Percentiles rank a stretch among this genome's conserved stretches.
Conservation (phyloP, 352 stramenopile genomes). For the Pythium vanterpoolii region DNA sequence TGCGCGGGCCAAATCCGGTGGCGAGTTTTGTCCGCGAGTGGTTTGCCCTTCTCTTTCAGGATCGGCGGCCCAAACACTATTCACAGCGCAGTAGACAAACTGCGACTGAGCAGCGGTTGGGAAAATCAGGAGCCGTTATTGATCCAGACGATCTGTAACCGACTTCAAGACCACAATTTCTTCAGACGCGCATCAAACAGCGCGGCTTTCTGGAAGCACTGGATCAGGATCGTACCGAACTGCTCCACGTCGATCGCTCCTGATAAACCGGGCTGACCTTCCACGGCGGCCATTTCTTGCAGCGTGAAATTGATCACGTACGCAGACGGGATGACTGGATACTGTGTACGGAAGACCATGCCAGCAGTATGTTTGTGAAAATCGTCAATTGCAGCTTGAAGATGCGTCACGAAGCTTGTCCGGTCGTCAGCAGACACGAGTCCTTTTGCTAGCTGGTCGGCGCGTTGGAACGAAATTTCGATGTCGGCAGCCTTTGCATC, state of each 20-base stretch:
- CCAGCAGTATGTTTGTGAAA: constrained; percentile 20
- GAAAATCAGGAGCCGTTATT: background rate
- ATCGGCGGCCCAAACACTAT: background rate
- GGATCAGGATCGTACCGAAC: constrained; percentile 9
- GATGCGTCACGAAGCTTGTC: background rate
- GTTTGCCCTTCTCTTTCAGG: background rate
- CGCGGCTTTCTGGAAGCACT: constrained; percentile 18
- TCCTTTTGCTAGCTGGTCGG: constrained; percentile 9
- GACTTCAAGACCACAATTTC: constrained; percentile 14
- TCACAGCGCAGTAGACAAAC: constrained; percentile 6
- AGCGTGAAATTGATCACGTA: constrained; percentile 24
- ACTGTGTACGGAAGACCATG: constrained; percentile 17
- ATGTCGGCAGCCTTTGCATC: constrained; percentile 7
- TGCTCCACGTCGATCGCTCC: constrained; percentile 18
- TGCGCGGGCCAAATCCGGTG: too few relatives aligned
- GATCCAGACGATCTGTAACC: background rate
- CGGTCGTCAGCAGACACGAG: constrained; percentile 8
- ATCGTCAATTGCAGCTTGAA: constrained; percentile 14
- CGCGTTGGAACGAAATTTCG: constrained; percentile 12
- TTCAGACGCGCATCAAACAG: constrained; percentile 20
- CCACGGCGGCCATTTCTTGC: constrained; percentile 4
- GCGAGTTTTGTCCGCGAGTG: too few relatives aligned
- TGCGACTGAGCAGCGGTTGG: constrained; percentile 7
- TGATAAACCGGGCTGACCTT: background rate
- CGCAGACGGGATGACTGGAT: constrained; percentile 15